Conservation (phyloP, 1,139 yeast species). For the Taiozyma sp. region DNA sequence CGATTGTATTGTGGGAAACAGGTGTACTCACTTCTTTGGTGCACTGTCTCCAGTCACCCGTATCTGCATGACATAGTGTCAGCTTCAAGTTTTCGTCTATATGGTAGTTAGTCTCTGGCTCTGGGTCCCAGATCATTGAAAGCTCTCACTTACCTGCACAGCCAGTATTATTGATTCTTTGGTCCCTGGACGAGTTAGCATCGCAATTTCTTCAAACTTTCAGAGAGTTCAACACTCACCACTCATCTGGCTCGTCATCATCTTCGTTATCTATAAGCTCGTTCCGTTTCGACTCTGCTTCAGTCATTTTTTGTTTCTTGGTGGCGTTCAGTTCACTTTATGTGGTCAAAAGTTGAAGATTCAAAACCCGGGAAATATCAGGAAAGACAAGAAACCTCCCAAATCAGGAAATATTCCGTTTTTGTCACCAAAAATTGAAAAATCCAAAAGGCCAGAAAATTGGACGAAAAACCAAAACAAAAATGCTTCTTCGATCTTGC, state of each 20-base stretch:
- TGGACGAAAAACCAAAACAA: slow-evolving; percentile 2
- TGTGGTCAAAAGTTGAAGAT: background rate
- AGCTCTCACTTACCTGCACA: slow-evolving; percentile 40
- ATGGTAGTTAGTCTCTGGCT: background rate
- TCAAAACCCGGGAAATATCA: background rate
- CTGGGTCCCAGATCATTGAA: background rate
- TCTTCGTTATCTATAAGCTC: slow-evolving; percentile 3
- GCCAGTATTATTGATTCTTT: slow-evolving; percentile 66
- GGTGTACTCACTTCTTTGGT: slow-evolving; percentile 41
- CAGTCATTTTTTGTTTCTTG: background rate
- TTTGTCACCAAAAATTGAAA: slow-evolving; percentile 2
- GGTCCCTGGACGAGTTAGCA: slow-evolving; percentile 39
- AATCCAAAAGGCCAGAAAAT: slow-evolving; percentile 1
- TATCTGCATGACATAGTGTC: slow-evolving; percentile 74
- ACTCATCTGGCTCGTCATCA: slow-evolving; percentile 60
- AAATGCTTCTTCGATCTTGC: background rate
- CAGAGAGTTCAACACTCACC: slow-evolving; percentile 14
- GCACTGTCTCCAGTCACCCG: slow-evolving; percentile 76
- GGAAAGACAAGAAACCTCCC: background rate
- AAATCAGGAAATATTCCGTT: background rate
- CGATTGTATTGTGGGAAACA: too few species aligned
- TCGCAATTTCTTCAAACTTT: background rate
- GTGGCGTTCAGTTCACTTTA: background rate
- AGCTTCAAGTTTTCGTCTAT: slow-evolving; percentile 55
- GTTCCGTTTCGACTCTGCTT: background rate